Conservation (phyloP, 306 rosid genomes). For the Inga oerstediana region DNA sequence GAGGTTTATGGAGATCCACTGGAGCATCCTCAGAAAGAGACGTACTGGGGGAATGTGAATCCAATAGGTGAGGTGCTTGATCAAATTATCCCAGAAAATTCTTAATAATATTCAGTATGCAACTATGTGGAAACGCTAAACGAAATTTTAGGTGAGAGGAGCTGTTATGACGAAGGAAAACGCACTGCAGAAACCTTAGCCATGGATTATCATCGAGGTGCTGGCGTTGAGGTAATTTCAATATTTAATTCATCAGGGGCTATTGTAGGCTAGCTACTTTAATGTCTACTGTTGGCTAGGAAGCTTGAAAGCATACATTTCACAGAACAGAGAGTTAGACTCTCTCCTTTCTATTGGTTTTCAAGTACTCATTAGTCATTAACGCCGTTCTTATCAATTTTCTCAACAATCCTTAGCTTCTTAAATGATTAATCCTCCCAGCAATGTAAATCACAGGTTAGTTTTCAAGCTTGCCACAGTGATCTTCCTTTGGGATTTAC, state of each 20-base stretch:
- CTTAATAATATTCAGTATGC: constrained; percentile 26
- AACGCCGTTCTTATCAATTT: background rate
- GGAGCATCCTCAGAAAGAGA: constrained; percentile 98
- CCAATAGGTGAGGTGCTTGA: constrained; percentile 78
- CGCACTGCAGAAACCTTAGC: constrained; percentile 92
- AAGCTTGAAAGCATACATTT: background rate
- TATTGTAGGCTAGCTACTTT: background rate
- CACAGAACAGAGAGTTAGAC: background rate
- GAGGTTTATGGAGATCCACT: constrained; percentile 97
- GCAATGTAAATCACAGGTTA: constrained; percentile 5
- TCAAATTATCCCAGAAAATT: background rate
- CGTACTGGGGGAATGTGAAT: constrained; percentile 98
- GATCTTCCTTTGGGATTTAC: background rate
- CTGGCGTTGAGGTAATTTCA: constrained; percentile 83
- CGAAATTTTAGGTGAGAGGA: constrained; percentile 75
- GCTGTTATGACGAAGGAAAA: constrained; percentile 98
- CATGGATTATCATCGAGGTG: constrained; percentile 98
- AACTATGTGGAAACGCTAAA: background rate
- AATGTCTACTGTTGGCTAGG: constrained; percentile 7
- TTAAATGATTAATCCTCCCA: background rate
- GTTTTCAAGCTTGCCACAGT: constrained; percentile 3
- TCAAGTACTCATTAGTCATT: background rate
- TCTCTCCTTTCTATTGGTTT: background rate
- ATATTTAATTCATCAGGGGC: constrained; percentile 11
- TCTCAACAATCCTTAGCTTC: constrained; percentile 1